Evolutionary conservation across 495 filamentous ascomycete genomes (phyloP).

Genomic region (Aspergillus wentii): DNA sequence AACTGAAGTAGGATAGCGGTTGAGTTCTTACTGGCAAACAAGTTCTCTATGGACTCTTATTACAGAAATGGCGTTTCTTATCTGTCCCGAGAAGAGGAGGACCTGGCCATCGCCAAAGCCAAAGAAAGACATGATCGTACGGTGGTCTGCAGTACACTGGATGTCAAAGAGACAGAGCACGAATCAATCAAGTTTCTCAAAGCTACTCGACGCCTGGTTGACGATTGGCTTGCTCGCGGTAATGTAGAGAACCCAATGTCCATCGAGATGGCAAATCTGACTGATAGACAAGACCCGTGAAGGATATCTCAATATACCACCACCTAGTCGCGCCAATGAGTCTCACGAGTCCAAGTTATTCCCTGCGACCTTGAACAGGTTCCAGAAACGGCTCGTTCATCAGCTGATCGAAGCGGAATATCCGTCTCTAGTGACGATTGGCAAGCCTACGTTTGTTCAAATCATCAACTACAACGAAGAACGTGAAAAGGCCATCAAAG

Average conservation of each 20-base stretch:
- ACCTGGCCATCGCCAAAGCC: conserved; percentile 25
- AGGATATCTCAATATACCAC: conserved; percentile 27
- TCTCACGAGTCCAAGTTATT: conserved; percentile 1
- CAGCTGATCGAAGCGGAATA: conserved; percentile 63
- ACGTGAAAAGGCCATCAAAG: conserved; percentile 38
- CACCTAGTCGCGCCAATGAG: conserved; percentile 9
- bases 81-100: conserved; percentile 62
- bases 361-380: conserved; percentile 30
- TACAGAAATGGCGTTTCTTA: conserved; percentile 62
- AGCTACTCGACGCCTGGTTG: conserved; percentile 42
- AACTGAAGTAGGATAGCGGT: conserved; percentile 38
- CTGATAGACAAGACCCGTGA: conserved; percentile 10
- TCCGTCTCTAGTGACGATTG: conserved; percentile 46
- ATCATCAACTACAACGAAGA: conserved; percentile 45
- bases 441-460: conserved; percentile 44
- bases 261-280: conserved; percentile 5
- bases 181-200: conserved; percentile 53
- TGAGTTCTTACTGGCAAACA: conserved; percentile 56
- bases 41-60: conserved; percentile 57
- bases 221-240: conserved; percentile 38
- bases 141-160: conserved; percentile 28
- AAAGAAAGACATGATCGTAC: conserved; percentile 25
- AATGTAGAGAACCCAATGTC: conserved; percentile 11
- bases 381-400: conserved; percentile 63
- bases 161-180: conserved; percentile 49